Base-by-base conservation (phyloP, 2,329 filamentous ascomycete genomes). In the Immersiporthe knoxdaviesiana region DNA sequence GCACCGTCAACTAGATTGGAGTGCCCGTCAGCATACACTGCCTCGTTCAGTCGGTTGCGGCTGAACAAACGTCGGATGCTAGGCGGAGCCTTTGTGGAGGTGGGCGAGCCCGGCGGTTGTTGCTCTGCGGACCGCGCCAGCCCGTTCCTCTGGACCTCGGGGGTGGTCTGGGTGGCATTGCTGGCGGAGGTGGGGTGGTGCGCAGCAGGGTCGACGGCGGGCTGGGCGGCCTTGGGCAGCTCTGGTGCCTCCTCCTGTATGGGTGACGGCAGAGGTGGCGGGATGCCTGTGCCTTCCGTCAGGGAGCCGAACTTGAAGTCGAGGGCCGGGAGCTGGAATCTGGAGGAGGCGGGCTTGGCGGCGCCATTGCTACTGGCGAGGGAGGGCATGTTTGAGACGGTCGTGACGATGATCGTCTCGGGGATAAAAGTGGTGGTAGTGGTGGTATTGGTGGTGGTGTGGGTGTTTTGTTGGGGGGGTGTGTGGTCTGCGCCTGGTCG, bases 251-350 rank as follows among this genome's bases (percentile, higher is more conserved):
- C 80, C 76, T 86, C 83, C 73, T 82, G 78, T 66, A 84, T 78
- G 61, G 87, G 87, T 62, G 86, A 88, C 24, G 86, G 85, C 61
- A 80, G 81, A 32, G 87, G 87, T 39, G 87, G 85, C 58, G 87
- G 87, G 72, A 89, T 89, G 75, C 87, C 76, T 76, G 87, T 89
- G 66, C 87, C 87, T 54, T 89, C 87, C 58, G 87, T 89, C 75
- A 89, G 80, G 61, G 84, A 87, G 70, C 83, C 82, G 74, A 88
- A 88, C 73, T 87, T 84, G 79, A 89, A 83, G 72, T 89, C 80
- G 71, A 89, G 82, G 61, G 82, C 83, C 11, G 87, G 87, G 69
- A 89, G 83, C 79, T 88, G 84, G 72, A 89, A 89, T 65, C 65
- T 71, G 67, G 65, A 44, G 11, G 56, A 50, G 56, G 44, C 27